These are phyloP conservation scores for Cudoniella acicularis DNA, from an alignment of 495 filamentous ascomycete species.

Conservation along the genomic window DNA sequence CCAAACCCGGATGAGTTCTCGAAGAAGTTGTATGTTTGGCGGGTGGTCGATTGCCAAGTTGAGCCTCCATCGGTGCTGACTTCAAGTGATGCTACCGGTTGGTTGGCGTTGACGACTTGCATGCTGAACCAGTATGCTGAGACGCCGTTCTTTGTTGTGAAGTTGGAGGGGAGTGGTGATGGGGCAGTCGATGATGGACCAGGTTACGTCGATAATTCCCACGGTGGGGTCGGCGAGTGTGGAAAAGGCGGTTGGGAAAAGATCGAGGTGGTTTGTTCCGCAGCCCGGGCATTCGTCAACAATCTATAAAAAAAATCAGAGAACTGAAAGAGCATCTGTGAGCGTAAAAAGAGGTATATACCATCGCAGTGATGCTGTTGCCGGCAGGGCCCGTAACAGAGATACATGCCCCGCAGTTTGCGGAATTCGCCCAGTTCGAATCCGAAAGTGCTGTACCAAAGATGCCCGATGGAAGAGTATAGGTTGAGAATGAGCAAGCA, in stretches of 20 bases:
- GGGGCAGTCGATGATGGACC: conserved; percentile 46
- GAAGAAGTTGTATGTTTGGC: conserved; percentile 58
- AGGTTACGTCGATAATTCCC: conserved; percentile 54
- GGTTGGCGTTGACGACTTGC: conserved; percentile 57
- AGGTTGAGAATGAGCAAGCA: conserved; percentile 54
- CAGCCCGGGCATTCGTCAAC: conserved; percentile 61
- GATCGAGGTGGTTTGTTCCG: conserved; percentile 52
- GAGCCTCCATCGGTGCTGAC: conserved; percentile 54
- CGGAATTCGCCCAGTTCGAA: conserved; percentile 46
- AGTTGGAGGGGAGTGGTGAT: conserved; percentile 48
- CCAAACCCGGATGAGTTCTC: conserved; percentile 52
- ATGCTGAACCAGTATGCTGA: conserved; percentile 49
- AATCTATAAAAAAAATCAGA: conserved; percentile 34
- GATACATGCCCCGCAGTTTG: conserved; percentile 56
- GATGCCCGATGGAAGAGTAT: conserved; percentile 50
- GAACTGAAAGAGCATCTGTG: neutral
- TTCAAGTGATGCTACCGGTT: conserved; percentile 47
- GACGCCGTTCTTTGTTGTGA: conserved; percentile 54
- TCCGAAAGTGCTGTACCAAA: conserved; percentile 53
- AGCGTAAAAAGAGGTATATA: conserved; percentile 22
- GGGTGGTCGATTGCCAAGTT: conserved; percentile 46
- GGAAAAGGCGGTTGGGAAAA: conserved; percentile 54
- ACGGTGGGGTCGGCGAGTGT: conserved; percentile 39
- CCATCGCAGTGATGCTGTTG: conserved; percentile 61
- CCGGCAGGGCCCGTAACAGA: conserved; percentile 49